Evolutionary conservation across 1,284 basidiomycete genomes (phyloP), one percentile per base, ranked within the genome.

Genomic region (Cryptococcus jaspeensis): DNA sequence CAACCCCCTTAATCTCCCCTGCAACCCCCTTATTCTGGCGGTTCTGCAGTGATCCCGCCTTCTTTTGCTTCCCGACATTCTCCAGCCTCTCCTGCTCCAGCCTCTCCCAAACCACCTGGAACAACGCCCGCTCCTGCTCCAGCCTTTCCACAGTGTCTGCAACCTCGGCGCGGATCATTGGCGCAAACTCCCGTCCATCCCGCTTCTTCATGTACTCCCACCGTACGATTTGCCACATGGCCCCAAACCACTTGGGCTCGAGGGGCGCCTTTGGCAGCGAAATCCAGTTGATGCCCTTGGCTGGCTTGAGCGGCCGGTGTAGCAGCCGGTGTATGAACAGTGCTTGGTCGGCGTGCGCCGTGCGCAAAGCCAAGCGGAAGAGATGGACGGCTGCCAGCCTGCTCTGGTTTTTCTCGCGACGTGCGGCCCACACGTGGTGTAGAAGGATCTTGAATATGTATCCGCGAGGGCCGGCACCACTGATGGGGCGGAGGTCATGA

Each of bases 341-440:
- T 5, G 55, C 48, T 32, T 60, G 59, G n/a, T 60, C 55, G 20
- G 43, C 47, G 23, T 60, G 46, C 12, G 59, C 59, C 2, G 55
- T 55, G 12, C 59, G 46, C 6, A 60, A 28, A 5, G 59, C 59
- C 35, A 54, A n/a, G 42, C 52, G 40, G 8, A 60, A 44, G 18
- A 54, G 44, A 13, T 54, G 55, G 11, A 54, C 15, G 3, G 52
- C 48, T 12, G 56, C 42, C 20, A 54, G 43, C 43, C 54, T 57
- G 37, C 53, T 51, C n/a, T 38, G 36, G 8, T 55, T 52, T 18
- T 56, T 55, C 23, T 47, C 45, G 37, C 51, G 41, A 23, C 54
- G 55, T 1, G 47, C 22, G 22, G 22, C 18, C 59, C 59, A 61
- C 9, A 52, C 40, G 28, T 52, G 37, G 18, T 53, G 50, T 2